Conservation (phyloP, 1,284 basidiomycete genomes). For the Pascua sp. region DNA sequence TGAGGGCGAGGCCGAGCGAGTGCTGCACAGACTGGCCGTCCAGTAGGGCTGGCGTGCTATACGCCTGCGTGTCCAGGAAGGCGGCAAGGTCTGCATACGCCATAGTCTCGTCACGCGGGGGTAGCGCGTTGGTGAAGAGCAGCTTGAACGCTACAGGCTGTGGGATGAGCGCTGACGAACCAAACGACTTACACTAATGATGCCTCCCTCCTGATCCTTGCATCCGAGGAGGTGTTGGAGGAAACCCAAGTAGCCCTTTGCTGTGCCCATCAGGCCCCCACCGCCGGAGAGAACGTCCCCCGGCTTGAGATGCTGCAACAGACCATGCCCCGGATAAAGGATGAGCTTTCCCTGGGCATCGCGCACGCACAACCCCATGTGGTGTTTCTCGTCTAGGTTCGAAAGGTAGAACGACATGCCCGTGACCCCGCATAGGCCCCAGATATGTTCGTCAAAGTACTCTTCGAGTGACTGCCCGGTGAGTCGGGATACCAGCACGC, state of each 20-base stretch:
- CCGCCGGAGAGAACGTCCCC: conserved; percentile 29
- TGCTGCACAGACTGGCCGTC: conserved; percentile 8
- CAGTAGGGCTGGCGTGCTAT: conserved; percentile 4
- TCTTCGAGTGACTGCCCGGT: conserved; percentile 33
- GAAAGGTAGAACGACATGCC: conserved; percentile 35
- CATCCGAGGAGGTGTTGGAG: conserved; percentile 27
- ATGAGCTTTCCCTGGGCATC: conserved; percentile 11
- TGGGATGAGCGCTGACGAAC: too few species aligned
- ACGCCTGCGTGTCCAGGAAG: conserved; percentile 3
- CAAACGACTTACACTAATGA: conserved; percentile 12
- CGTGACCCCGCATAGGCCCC: conserved; percentile 30
- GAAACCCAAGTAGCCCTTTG: conserved; percentile 33
- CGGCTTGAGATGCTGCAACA: not conserved
- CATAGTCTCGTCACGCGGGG: conserved; percentile 11
- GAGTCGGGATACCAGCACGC: conserved; percentile 34
- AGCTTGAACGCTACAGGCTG: conserved; percentile 13
- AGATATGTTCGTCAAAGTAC: conserved; percentile 40
- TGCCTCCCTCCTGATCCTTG: conserved; percentile 8
- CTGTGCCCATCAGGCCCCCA: conserved; percentile 36
- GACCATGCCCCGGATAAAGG: conserved; percentile 22
- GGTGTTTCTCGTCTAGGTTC: conserved; percentile 7
- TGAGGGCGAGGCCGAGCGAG: conserved; percentile 11
- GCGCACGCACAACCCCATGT: conserved; percentile 17
- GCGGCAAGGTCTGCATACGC: conserved; percentile 11
- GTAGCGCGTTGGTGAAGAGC: conserved; percentile 25